phyloP scores from a whole-genome alignment of 352 stramenopile genomes.

The Phytopythium helicoides region DNA sequence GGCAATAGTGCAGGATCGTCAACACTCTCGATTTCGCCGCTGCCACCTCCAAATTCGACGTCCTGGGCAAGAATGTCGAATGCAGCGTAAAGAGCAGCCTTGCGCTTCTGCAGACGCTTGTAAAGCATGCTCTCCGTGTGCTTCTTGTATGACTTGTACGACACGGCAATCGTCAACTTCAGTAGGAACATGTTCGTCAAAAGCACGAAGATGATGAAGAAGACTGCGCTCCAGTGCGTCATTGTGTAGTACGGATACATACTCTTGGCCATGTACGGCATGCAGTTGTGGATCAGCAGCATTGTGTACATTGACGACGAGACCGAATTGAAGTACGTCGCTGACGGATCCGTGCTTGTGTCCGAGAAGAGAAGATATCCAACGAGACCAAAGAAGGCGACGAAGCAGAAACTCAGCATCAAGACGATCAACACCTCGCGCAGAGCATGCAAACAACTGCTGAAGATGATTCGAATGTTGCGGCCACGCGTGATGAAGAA shows the following conservation, averaged over 20 bases:
- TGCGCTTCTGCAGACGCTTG: constrained; percentile 84
- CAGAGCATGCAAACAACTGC: constrained; percentile 72
- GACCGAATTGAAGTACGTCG: constrained; percentile 69
- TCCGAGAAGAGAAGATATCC: constrained; percentile 81
- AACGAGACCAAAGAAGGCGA: constrained; percentile 75
- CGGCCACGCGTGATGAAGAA: constrained; percentile 76
- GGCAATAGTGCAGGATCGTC: constrained; percentile 19
- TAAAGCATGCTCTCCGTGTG: constrained; percentile 85
- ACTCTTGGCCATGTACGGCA: constrained; percentile 78
- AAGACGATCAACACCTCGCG: constrained; percentile 73
- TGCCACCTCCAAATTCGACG: constrained; percentile 30
- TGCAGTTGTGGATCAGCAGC: constrained; percentile 76
- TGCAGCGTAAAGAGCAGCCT: constrained; percentile 67
- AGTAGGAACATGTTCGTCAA: constrained; percentile 79
- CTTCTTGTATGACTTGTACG: constrained; percentile 84
- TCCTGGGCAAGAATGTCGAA: constrained; percentile 75
- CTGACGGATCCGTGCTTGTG: constrained; percentile 38
- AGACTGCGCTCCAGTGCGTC: constrained; percentile 76
- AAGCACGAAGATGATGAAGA: constrained; percentile 79
- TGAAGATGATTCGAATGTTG: constrained; percentile 86
- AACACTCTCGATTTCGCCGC: background rate
- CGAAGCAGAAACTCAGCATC: constrained; percentile 66
- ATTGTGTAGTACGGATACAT: constrained; percentile 83
- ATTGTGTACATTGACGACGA: constrained; percentile 80
- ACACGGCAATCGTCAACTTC: constrained; percentile 85